phyloP scores from a whole-genome alignment of 164 flowering plant genomes.

The Pachysandra terminalis region DNA sequence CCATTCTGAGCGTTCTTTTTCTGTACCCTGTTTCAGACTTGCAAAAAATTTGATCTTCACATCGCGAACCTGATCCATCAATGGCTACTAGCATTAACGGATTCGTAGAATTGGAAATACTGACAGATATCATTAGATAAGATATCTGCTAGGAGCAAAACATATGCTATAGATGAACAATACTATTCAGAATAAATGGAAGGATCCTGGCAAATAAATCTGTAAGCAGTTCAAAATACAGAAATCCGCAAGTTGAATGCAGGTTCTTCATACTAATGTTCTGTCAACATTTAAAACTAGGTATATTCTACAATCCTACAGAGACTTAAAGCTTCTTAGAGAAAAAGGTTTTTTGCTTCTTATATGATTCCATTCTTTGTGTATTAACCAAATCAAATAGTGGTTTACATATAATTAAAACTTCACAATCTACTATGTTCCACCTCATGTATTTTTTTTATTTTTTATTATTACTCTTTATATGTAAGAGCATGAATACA shows the following conservation, averaged over 20 bases:
- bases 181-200: neutral
- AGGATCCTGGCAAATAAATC: neutral
- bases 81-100: neutral
- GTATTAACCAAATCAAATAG: no score
- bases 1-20: conserved; percentile 73
- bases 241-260: neutral
- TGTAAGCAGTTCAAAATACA: neutral
- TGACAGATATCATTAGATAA: neutral
- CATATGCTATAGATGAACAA: neutral
- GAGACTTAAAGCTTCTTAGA: neutral
- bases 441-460: neutral
- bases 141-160: neutral
- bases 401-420: no score
- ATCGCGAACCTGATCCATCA: conserved; percentile 66
- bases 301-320: neutral
- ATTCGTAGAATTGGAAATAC: neutral
- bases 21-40: conserved; percentile 64
- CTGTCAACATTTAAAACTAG: neutral
- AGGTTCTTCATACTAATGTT: neutral
- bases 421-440: neutral
- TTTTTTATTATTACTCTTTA: no score
- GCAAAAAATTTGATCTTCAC: conserved; percentile 68
- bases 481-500: neutral
- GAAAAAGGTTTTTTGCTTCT: no score
- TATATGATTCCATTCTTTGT: no score